These are phyloP conservation scores for Pelargonium citronellum DNA, from an alignment of 441 rosid species.

Conservation along the genomic window DNA sequence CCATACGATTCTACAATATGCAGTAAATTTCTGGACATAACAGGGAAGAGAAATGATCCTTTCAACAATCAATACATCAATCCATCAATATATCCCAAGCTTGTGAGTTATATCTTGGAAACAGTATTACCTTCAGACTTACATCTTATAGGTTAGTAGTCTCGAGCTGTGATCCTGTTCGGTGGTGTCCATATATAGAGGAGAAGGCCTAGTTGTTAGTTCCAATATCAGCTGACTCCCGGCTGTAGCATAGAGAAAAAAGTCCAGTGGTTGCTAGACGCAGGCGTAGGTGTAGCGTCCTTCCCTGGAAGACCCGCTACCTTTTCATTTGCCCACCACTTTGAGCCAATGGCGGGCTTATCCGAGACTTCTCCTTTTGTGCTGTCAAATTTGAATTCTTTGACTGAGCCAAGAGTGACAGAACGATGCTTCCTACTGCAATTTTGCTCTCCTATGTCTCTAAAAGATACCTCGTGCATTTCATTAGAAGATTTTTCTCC, in stretches of 20 bases:
- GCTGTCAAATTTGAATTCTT: constrained; percentile 27
- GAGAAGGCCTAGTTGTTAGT: constrained; percentile 10
- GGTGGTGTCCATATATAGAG: constrained; percentile 4
- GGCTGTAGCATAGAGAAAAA: constrained; percentile 88
- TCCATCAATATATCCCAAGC: constrained; percentile 17
- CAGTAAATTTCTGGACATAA: constrained; percentile 12
- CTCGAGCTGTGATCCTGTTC: constrained; percentile 8
- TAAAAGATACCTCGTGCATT: constrained; percentile 8
- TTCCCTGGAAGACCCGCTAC: constrained; percentile 41
- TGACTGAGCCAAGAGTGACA: constrained; percentile 24
- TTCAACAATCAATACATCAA: constrained; percentile 15
- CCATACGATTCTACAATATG: not conserved
- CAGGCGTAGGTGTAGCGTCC: constrained; percentile 34
- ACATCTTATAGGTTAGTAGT: constrained; percentile 25
- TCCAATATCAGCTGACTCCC: constrained; percentile 52
- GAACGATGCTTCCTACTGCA: constrained; percentile 24
- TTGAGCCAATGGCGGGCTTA: constrained; percentile 41
- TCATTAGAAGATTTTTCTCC: constrained; percentile 6
- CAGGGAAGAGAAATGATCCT: constrained; percentile 17
- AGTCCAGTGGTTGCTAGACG: constrained; percentile 53
- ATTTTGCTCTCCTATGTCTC: constrained; percentile 20
- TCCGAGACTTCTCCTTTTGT: constrained; percentile 19
- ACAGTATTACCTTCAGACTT: constrained; percentile 24
- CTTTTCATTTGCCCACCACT: constrained; percentile 80
- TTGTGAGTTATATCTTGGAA: constrained; percentile 11